Conservation (phyloP, 2,329 filamentous ascomycete species). For the Neocatenulostroma microsporum region DNA sequence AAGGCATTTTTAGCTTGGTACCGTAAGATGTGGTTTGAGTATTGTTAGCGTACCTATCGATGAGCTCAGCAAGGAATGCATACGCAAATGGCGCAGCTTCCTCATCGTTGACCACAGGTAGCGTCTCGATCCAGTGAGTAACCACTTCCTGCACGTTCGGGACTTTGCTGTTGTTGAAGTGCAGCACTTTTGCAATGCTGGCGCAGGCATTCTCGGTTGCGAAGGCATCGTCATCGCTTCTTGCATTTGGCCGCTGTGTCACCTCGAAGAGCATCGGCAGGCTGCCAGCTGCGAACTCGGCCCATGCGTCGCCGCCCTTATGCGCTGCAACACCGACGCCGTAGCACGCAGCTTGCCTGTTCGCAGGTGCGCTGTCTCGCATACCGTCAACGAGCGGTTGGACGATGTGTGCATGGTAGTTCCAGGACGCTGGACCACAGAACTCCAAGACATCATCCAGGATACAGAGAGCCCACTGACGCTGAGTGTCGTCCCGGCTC, state of each 20-base stretch:
- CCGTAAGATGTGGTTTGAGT: conserved; percentile 9
- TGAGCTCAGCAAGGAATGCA: conserved; percentile 80
- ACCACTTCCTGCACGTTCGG: conserved; percentile 68
- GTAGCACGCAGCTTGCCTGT: conserved; percentile 91
- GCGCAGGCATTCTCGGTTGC: conserved; percentile 97
- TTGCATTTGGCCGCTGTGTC: conserved; percentile 69
- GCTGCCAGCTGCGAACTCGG: conserved; percentile 73
- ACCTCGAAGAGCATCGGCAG: conserved; percentile 79
- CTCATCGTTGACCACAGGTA: conserved; percentile 90
- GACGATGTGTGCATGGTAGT: conserved; percentile 78
- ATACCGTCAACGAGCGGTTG: conserved; percentile 81
- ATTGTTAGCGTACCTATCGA: conserved; percentile 96
- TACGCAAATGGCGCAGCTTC: conserved; percentile 97
- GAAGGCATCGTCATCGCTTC: conserved; percentile 88
- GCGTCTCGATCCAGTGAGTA: conserved; percentile 78
- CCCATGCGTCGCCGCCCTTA: conserved; percentile 79
- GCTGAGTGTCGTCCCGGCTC: conserved; percentile 81
- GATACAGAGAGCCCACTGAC: conserved; percentile 98
- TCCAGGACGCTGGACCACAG: conserved; percentile 79
- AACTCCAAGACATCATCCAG: conserved; percentile 98
- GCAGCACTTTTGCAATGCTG: conserved; percentile 91
- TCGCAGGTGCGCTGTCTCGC: conserved; percentile 76
- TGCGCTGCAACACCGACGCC: conserved; percentile 93
- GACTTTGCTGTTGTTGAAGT: conserved; percentile 75
- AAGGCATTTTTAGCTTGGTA: too few species aligned